Percentiles rank a stretch among this genome's conserved stretches.
phyloP scores from a whole-genome alignment of 2,329 filamentous ascomycete genomes.

The Orbilia javanica region DNA sequence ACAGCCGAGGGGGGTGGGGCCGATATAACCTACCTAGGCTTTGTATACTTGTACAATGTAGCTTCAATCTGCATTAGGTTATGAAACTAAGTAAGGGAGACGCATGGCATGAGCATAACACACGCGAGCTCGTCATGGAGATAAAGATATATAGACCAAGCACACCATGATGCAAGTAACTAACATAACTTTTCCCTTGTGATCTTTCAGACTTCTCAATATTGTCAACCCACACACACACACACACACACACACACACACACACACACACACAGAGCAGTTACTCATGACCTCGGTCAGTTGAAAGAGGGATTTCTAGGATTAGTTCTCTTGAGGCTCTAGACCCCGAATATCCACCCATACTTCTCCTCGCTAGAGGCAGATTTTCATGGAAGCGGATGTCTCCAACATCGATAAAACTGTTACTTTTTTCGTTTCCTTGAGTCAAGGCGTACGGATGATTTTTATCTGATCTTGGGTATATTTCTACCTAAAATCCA shows the following conservation, averaged over 20 bases:
- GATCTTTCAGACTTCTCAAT: not conserved
- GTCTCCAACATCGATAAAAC: not conserved
- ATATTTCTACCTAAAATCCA: not conserved
- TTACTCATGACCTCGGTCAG: not conserved
- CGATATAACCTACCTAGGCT: slow-evolving; percentile 10
- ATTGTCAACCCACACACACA: not conserved
- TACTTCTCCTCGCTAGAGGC: not conserved
- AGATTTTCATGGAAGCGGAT: not conserved
- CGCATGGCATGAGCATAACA: not conserved
- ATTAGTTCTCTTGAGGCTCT: slow-evolving; percentile 6
- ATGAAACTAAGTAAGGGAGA: slow-evolving; percentile 10
- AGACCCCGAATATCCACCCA: not conserved
- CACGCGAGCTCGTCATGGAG: slow-evolving; percentile 2
- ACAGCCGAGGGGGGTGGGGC: slow-evolving; percentile 14
- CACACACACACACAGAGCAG: not conserved
- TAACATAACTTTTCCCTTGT: slow-evolving; percentile 13
- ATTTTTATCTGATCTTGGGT: not conserved
- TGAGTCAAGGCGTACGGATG: not conserved
- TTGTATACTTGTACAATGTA: slow-evolving; percentile 24
- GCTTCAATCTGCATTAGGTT: not conserved
- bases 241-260: too few relatives aligned
- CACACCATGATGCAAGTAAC: not conserved
- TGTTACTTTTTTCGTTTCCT: not conserved
- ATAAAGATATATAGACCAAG: slow-evolving; percentile 16
- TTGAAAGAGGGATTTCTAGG: not conserved